Percentiles rank a stretch among this genome's conserved stretches.
These are phyloP conservation scores for Euphorbia pulcherrima DNA, from an alignment of 345 rosid genomes.

Conservation along the genomic window DNA sequence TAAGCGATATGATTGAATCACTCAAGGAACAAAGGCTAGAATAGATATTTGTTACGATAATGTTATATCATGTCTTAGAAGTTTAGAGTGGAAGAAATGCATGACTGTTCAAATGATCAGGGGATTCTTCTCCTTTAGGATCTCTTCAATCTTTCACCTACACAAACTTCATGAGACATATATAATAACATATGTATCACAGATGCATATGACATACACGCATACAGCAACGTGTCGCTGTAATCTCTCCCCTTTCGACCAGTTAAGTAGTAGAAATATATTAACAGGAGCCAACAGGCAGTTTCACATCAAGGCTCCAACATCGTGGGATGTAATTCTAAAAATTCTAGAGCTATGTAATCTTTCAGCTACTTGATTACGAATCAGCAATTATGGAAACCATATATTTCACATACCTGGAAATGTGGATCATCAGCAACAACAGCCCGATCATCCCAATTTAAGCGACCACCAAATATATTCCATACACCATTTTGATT, in stretches of 20 bases:
- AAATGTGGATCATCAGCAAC: constrained; percentile 98
- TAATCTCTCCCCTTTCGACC: neutral
- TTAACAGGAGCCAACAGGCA: neutral
- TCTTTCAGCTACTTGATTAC: constrained; percentile 13
- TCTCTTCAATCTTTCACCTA: neutral
- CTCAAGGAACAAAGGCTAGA: neutral
- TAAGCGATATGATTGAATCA: neutral
- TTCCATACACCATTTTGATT: constrained; percentile 93
- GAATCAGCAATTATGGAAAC: neutral
- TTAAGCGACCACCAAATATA: constrained; percentile 81
- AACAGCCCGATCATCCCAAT: constrained; percentile 92
- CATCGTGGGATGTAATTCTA: neutral
- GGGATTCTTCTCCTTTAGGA: neutral
- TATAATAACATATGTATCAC: neutral
- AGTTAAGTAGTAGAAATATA: neutral
- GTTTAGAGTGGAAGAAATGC: neutral
- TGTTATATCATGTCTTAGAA: neutral
- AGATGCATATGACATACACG: no score
- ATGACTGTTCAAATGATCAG: neutral
- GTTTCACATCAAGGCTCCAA: neutral
- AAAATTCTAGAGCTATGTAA: no score
- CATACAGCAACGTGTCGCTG: neutral
- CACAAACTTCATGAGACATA: neutral
- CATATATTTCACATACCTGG: constrained; percentile 49
- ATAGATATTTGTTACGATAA: neutral